phyloP scores from a whole-genome alignment of 1,284 basidiomycete species.

The Heliocybe sulcata region DNA sequence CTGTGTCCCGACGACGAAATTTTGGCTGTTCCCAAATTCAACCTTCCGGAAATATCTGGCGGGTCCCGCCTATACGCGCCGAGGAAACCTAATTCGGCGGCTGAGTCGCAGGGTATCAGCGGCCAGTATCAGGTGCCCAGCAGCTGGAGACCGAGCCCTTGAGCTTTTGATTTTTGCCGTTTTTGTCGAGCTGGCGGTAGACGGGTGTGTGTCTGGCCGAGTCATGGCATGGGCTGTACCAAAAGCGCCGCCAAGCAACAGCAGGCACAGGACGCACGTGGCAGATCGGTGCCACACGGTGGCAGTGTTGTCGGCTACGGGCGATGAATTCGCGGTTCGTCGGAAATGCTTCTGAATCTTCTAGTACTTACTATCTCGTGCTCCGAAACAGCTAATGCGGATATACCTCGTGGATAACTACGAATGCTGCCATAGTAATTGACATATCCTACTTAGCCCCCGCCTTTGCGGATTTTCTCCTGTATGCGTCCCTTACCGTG shows the following conservation, averaged over 20 bases:
- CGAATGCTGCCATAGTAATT: too few relatives aligned
- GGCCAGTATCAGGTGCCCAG: not conserved
- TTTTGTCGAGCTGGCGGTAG: not conserved
- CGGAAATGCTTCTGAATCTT: not conserved
- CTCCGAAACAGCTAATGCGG: too few relatives aligned
- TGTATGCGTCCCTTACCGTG: too few relatives aligned
- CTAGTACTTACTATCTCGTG: not conserved
- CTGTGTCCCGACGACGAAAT: not conserved
- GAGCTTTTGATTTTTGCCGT: not conserved
- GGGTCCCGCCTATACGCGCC: not conserved
- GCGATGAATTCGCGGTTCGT: not conserved
- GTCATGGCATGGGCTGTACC: not conserved
- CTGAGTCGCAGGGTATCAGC: not conserved
- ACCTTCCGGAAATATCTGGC: not conserved
- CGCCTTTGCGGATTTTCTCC: too few relatives aligned
- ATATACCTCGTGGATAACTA: too few relatives aligned
- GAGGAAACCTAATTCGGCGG: not conserved
- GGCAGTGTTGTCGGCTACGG: not conserved
- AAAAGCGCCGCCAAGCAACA: not conserved
- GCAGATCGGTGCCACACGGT: not conserved
- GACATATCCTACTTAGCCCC: too few relatives aligned
- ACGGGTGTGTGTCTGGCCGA: not conserved
- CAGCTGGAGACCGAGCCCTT: not conserved
- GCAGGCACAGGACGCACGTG: not conserved
- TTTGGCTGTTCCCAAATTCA: not conserved